A percentile compares a stretch with the other conserved stretches of the same genome.
These are phyloP conservation scores for Pseudocercospora crystallina DNA, from an alignment of 2,329 filamentous ascomycete species.

Conservation along the genomic window DNA sequence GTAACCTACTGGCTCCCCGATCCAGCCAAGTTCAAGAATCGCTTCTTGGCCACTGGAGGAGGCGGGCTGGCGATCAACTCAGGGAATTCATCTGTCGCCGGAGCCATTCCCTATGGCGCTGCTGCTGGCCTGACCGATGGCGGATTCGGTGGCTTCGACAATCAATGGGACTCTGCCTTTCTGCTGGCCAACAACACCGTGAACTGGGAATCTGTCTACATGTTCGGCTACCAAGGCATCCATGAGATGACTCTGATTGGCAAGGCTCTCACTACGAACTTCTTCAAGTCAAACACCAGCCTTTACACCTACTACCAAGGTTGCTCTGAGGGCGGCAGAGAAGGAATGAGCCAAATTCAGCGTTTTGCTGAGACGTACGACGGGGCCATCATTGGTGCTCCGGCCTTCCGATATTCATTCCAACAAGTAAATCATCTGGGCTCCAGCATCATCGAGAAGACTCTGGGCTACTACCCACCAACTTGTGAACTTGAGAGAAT, in stretches of 20 bases:
- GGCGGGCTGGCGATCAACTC: conserved; percentile 49
- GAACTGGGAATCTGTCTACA: conserved; percentile 52
- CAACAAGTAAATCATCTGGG: conserved; percentile 49
- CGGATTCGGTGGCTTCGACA: conserved; percentile 50
- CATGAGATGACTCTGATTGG: conserved; percentile 53
- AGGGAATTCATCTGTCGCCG: conserved; percentile 35
- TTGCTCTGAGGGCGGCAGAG: conserved; percentile 55
- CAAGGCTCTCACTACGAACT: conserved; percentile 44
- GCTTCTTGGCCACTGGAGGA: conserved; percentile 48
- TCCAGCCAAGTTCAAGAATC: conserved; percentile 46
- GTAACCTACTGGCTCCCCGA: conserved; percentile 46
- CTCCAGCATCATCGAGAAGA: conserved; percentile 42
- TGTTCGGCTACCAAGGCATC: conserved; percentile 54
- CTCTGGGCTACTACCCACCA: conserved; percentile 43
- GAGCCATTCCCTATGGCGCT: conserved; percentile 48
- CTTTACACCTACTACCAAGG: conserved; percentile 55
- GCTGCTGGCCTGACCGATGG: conserved; percentile 51
- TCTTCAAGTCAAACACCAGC: conserved; percentile 36
- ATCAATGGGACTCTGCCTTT: conserved; percentile 34
- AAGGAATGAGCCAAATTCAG: conserved; percentile 53
- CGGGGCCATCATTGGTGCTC: conserved; percentile 48
- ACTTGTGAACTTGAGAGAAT: conserved; percentile 53
- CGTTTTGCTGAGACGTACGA: conserved; percentile 52
- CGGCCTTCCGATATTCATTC: conserved; percentile 48
- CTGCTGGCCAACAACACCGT: conserved; percentile 48